Evolutionary conservation across 2,329 filamentous ascomycete species (phyloP).

Genomic region (Colletotrichum sublineola): DNA sequence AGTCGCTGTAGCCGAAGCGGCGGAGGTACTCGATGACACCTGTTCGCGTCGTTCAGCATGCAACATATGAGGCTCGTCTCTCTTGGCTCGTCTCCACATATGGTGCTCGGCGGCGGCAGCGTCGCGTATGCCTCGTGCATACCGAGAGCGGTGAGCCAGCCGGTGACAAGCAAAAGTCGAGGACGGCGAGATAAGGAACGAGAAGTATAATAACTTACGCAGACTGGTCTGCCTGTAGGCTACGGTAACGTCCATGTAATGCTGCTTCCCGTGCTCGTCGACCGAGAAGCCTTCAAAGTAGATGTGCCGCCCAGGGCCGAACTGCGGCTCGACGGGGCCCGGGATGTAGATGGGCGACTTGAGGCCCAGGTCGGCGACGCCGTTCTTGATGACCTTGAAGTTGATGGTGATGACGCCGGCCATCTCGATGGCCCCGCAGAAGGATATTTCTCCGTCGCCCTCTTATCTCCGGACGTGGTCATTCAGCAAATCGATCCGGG

Average conservation of each 20-base stretch:
- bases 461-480: constrained; percentile 58
- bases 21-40: constrained; percentile 84
- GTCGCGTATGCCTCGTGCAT: background rate
- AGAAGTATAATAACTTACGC: constrained; percentile 52
- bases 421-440: constrained; percentile 94
- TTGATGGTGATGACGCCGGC: constrained; percentile 92
- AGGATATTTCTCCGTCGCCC: constrained; percentile 92
- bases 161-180: background rate
- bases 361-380: constrained; percentile 79
- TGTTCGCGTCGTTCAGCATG: constrained; percentile 38
- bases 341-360: constrained; percentile 89
- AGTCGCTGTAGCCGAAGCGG: constrained; percentile 76
- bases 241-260: constrained; percentile 88
- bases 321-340: constrained; percentile 89
- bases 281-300: constrained; percentile 94
- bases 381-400: constrained; percentile 87
- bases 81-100: background rate
- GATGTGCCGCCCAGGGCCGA: constrained; percentile 83
- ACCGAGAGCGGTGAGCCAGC: background rate
- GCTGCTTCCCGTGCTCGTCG: constrained; percentile 88
- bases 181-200: background rate
- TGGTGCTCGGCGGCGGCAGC: background rate
- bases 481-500: background rate
- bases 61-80: background rate
- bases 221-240: constrained; percentile 88